Percentiles rank a stretch among this genome's conserved stretches.
phyloP scores from a whole-genome alignment of 176 grass and related monocot species.

The Zoysia pacifica region DNA sequence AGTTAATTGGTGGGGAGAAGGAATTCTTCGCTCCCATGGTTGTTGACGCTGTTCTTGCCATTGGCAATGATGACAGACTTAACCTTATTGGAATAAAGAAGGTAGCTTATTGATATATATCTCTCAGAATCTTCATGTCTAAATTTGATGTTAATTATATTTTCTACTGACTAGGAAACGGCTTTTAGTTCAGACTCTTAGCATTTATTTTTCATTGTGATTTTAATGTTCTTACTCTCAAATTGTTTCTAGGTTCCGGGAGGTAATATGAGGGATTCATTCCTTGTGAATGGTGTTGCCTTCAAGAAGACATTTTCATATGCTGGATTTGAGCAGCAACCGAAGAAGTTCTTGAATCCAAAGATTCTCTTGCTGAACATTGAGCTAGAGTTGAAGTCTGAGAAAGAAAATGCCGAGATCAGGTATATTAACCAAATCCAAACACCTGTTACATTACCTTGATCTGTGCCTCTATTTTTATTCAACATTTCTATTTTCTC shows the following conservation, averaged over 20 bases:
- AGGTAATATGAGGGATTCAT: constrained; percentile 84
- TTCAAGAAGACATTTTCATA: constrained; percentile 93
- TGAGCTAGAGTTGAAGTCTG: constrained; percentile 78
- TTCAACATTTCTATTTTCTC: not conserved
- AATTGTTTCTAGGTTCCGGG: constrained; percentile 59
- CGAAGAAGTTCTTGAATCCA: constrained; percentile 74
- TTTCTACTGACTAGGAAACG: not conserved
- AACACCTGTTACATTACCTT: not conserved
- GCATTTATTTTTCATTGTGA: not conserved
- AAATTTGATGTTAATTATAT: not conserved
- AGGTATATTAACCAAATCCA: constrained; percentile 43
- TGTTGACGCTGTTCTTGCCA: constrained; percentile 86
- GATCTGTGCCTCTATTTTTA: not conserved
- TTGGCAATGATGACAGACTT: constrained; percentile 74
- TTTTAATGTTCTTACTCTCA: not conserved
- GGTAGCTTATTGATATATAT: constrained; percentile 28
- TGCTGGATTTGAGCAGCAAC: constrained; percentile 86
- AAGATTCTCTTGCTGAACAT: constrained; percentile 84
- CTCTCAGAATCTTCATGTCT: not conserved
- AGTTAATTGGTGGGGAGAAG: constrained; percentile 88
- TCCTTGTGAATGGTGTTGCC: constrained; percentile 82
- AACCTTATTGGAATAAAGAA: constrained; percentile 89
- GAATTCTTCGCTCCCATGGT: constrained; percentile 89
- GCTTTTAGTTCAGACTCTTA: not conserved
- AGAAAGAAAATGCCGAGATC: constrained; percentile 95